Percentiles rank a stretch among this genome's conserved stretches.
phyloP scores from a whole-genome alignment of 73 alveolate species.

The Paramecium sexaurelia region DNA sequence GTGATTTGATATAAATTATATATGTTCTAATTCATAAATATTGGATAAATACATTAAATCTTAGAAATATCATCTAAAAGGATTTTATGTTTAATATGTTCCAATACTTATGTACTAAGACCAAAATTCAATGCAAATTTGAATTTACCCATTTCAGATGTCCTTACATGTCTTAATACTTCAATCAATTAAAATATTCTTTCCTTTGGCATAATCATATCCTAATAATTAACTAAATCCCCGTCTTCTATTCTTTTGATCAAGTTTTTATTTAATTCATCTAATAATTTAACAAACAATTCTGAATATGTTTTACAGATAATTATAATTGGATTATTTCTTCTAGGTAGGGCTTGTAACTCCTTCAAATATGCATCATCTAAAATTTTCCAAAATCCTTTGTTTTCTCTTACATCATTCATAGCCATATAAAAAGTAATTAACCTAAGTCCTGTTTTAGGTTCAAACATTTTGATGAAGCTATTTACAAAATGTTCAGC shows the following conservation, averaged over 20 bases:
- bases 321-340: conserved; percentile 13
- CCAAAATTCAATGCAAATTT: conserved; percentile 63
- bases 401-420: conserved; percentile 14
- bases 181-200: conserved; percentile 65
- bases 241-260: conserved; percentile 29
- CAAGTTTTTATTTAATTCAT: neutral
- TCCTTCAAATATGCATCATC: neutral
- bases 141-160: conserved; percentile 63
- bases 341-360: neutral
- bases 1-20: conserved; percentile 25
- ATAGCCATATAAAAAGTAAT: conserved; percentile 35
- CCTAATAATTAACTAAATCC: conserved; percentile 12
- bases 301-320: conserved; percentile 49
- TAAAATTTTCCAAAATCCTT: neutral
- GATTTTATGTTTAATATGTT: conserved; percentile 6
- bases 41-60: neutral
- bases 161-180: conserved; percentile 56
- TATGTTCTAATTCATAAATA: neutral
- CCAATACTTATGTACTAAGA: conserved; percentile 8
- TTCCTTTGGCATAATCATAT: conserved; percentile 53
- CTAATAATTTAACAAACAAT: conserved; percentile 37
- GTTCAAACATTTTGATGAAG: conserved; percentile 6
- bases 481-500: conserved; percentile 2
- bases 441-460: conserved; percentile 50
- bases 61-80: conserved; percentile 30